Evolutionary conservation across 1,139 yeast species (phyloP).

Genomic region (Blastobotrys petasosporus): DNA sequence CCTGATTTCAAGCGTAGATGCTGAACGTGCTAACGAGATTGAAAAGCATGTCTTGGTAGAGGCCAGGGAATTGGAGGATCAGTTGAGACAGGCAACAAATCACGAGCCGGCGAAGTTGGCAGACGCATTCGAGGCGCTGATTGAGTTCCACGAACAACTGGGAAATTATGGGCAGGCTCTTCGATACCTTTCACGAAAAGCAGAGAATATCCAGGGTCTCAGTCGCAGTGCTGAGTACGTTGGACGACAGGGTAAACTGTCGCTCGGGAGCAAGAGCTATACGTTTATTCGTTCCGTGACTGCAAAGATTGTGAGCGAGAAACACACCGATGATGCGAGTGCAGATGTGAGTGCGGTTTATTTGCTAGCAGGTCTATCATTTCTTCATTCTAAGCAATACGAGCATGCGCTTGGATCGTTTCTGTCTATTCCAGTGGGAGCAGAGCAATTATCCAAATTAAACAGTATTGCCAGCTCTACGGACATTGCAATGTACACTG

Average conservation of each 20-base stretch:
- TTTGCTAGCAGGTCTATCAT: constrained; percentile 8
- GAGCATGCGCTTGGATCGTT: constrained; percentile 12
- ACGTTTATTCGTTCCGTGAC: constrained; percentile 1
- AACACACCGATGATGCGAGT: neutral
- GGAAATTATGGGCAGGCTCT: no score
- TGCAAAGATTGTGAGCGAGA: neutral
- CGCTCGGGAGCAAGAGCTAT: neutral
- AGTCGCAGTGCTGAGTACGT: no score
- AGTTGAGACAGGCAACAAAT: neutral
- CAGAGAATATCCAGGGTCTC: no score
- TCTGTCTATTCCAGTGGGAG: constrained; percentile 6
- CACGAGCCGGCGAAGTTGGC: neutral
- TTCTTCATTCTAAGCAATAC: constrained; percentile 9
- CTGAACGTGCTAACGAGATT: neutral
- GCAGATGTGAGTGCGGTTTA: neutral
- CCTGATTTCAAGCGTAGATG: neutral
- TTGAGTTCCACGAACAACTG: no score
- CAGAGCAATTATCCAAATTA: neutral
- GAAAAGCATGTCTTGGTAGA: neutral
- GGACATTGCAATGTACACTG: constrained; percentile 21
- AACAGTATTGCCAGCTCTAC: constrained; percentile 2
- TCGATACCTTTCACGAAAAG: no score
- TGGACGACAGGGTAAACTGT: no score
- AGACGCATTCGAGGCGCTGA: no score
- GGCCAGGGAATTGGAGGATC: neutral